Evolutionary conservation across 164 flowering plant species (phyloP).

Genomic region (Euptelea pleiosperma): DNA sequence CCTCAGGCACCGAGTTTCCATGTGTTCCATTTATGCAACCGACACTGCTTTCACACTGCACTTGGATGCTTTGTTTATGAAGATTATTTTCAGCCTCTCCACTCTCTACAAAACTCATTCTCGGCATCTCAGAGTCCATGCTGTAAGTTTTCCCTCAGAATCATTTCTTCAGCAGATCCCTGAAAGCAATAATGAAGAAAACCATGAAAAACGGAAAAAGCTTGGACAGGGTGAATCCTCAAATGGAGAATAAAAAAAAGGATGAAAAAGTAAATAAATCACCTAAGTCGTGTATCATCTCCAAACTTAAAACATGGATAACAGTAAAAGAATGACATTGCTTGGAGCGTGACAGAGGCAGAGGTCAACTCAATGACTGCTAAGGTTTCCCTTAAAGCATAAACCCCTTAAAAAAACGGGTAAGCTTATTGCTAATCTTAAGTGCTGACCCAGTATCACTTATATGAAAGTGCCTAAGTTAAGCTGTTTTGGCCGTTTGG

Average conservation of each 20-base stretch:
- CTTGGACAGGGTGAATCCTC: neutral
- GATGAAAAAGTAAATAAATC: too few species aligned
- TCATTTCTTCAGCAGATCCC: constrained; percentile 8
- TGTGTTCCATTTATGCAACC: constrained; percentile 17
- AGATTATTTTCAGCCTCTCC: constrained; percentile 26
- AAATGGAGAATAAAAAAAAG: neutral
- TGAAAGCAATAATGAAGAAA: neutral
- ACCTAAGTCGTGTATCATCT: too few species aligned
- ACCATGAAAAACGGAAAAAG: neutral
- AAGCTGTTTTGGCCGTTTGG: too few species aligned
- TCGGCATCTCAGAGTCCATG: constrained; percentile 23
- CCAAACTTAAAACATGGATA: too few species aligned
- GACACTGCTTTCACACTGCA: constrained; percentile 11
- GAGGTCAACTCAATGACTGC: too few species aligned
- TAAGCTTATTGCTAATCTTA: too few species aligned
- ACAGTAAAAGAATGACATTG: too few species aligned
- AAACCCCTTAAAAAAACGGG: too few species aligned
- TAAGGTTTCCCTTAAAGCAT: too few species aligned
- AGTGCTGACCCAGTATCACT: too few species aligned
- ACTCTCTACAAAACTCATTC: constrained; percentile 18
- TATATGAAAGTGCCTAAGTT: too few species aligned
- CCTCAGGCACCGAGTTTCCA: constrained; percentile 28
- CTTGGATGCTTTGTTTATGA: constrained; percentile 18
- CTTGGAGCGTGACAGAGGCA: too few species aligned
- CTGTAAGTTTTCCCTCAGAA: constrained; percentile 6